Conservation (phyloP, 164 flowering plant species). For the Akebia trifoliata region DNA sequence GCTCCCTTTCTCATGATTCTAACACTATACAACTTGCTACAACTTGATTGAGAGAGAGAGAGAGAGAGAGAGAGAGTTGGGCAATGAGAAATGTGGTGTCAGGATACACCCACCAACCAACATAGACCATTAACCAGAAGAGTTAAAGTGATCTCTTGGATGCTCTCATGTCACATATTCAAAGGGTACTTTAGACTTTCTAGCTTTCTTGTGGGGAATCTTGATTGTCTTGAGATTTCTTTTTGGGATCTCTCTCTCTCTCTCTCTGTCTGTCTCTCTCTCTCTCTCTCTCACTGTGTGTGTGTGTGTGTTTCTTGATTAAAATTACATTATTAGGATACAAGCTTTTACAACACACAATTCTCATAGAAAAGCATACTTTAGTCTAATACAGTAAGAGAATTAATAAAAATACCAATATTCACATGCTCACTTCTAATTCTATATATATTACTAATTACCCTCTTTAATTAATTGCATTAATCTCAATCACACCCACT, state of each 20-base stretch:
- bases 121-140: background rate
- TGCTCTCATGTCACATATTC: slow-evolving; percentile 7
- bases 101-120: slow-evolving; percentile 4
- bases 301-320: no score
- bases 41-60: slow-evolving; percentile 10
- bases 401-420: background rate
- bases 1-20: slow-evolving; percentile 13
- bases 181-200: background rate
- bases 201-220: background rate
- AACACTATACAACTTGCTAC: slow-evolving; percentile 1
- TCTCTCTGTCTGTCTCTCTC: no score
- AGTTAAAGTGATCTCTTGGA: slow-evolving; percentile 19
- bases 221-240: background rate
- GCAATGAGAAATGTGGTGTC: slow-evolving; percentile 11
- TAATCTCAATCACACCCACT: background rate
- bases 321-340: no score
- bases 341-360: background rate
- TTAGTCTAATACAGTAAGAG: slow-evolving; percentile 6
- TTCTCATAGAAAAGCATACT: background rate
- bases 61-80: slow-evolving; percentile 4
- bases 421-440: slow-evolving; percentile 3
- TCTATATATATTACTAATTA: no score
- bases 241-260: background rate
- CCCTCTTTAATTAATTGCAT: no score
- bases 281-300: no score